Evolutionary conservation across 2,329 filamentous ascomycete species (phyloP), one percentile per base, ranked within the genome.

Genomic region (Chrysosporium queenslandicum): DNA sequence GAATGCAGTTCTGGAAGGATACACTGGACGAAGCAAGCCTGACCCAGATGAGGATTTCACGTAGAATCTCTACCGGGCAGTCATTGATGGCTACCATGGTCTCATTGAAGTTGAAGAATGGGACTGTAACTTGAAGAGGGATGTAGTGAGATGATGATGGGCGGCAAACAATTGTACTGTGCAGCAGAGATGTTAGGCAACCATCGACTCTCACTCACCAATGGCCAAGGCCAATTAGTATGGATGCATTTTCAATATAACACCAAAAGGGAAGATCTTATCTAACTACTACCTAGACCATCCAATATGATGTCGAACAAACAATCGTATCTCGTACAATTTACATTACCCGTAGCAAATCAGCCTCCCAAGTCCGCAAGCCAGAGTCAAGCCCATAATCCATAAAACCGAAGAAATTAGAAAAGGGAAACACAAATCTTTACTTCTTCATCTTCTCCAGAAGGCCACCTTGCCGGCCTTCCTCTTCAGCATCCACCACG

Each of bases 391-490:
- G 30, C 20, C 14, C 29, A 45, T 34, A 6, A 16, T 3, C 36
- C 36, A 37, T 25, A 41, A 41, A 37, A 42, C 37, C 8, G 29
- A 47, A 20, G 14, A 52, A 27, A 40, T 41, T 40, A 43, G 39
- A 16, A 36, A 45, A 30, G 23, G 37, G 20, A 41, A 47, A 20
- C 20, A 12, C 16, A 30, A 54, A 48, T 25, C 9, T 30, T 12
- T 21, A 45, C 18, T 29, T n/a, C 14, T 30, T 60, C 58, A 68
- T 57, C 64, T 69, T 55, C 63, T 64, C 68, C 68, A 71, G 55
- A 71, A 71, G 63, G 68, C 68, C 12, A 64, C 58, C 49, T 67
- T 70, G 11, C 60, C 63, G 20, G 59, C 47, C 23, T 60, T 59
- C 37, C 68, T 60, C 50, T 67, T 62, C 46, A 64, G 57, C 42